phyloP scores from a whole-genome alignment of 1,284 basidiomycete genomes.

The Malassezia globosa region DNA sequence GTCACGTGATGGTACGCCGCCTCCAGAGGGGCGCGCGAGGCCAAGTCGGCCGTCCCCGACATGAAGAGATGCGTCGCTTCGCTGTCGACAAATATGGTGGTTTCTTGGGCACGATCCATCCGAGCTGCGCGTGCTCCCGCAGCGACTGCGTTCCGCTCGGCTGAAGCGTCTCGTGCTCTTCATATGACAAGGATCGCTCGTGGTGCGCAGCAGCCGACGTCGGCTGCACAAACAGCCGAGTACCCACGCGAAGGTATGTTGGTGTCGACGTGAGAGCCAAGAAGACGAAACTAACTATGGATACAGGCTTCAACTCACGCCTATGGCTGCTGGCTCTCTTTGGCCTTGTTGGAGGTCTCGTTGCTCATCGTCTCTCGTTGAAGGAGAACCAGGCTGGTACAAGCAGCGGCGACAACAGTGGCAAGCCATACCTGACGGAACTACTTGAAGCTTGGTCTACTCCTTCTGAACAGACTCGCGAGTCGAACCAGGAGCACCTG shows the following conservation, averaged over 20 bases:
- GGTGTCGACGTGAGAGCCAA: no score
- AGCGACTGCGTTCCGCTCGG: not conserved
- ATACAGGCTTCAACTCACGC: slow-evolving; percentile 14
- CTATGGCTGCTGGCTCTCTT: slow-evolving; percentile 8
- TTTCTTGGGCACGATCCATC: not conserved
- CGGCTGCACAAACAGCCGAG: slow-evolving; percentile 14
- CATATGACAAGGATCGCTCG: slow-evolving; percentile 9
- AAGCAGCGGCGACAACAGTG: not conserved
- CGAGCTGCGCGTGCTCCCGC: not conserved
- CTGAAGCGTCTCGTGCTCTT: not conserved
- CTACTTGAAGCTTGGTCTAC: slow-evolving; percentile 6
- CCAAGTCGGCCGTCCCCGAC: no score
- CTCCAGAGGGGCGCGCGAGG: no score
- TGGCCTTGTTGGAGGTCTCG: not conserved
- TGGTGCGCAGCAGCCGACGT: slow-evolving; percentile 8
- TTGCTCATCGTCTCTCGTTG: not conserved
- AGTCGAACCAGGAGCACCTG: slow-evolving; percentile 12
- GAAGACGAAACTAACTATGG: no score
- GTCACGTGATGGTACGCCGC: no score
- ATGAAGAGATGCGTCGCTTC: no score
- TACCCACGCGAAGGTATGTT: slow-evolving; percentile 17
- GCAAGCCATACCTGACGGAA: slow-evolving; percentile 2
- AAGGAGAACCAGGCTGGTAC: not conserved
- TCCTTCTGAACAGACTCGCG: not conserved
- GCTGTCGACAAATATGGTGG: slow-evolving; percentile 2